phyloP scores from a whole-genome alignment of 2,329 filamentous ascomycete genomes.

The Pyricularia sp. region DNA sequence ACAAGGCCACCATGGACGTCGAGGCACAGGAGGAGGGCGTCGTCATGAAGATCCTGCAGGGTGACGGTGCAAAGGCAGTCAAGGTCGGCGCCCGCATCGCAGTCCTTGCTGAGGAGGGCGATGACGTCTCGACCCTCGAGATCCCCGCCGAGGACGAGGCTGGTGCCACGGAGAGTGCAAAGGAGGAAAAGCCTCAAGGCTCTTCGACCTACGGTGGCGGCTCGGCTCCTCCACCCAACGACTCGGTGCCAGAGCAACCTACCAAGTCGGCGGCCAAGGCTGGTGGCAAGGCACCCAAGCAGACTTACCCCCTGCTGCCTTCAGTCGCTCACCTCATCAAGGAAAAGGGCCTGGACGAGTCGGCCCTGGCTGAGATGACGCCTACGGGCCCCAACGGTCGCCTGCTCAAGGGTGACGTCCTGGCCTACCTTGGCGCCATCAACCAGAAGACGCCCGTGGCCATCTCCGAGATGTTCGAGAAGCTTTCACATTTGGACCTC shows the following conservation, averaged over 20 bases:
- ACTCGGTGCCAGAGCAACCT: slow-evolving; percentile 8
- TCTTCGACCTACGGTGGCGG: slow-evolving; percentile 9
- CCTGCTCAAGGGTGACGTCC: slow-evolving; percentile 88
- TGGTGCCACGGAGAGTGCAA: slow-evolving; percentile 17
- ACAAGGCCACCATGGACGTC: slow-evolving; percentile 92
- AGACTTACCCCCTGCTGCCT: slow-evolving; percentile 67
- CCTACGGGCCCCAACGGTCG: slow-evolving; percentile 82
- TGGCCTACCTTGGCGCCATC: slow-evolving; percentile 79
- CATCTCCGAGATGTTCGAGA: slow-evolving; percentile 61
- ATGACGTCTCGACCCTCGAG: slow-evolving; percentile 66
- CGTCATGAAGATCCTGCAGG: slow-evolving; percentile 70
- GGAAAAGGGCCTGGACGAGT: slow-evolving; percentile 65
- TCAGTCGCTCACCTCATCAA: slow-evolving; percentile 78
- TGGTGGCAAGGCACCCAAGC: slow-evolving; percentile 45
- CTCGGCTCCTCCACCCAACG: slow-evolving; percentile 6
- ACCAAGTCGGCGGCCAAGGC: slow-evolving; percentile 15
- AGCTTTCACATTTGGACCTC: slow-evolving; percentile 78
- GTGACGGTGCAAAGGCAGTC: slow-evolving; percentile 65
- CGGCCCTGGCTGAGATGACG: slow-evolving; percentile 71
- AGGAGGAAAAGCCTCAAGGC: slow-evolving; percentile 16
- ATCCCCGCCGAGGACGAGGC: slow-evolving; percentile 59
- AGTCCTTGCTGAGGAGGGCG: slow-evolving; percentile 71
- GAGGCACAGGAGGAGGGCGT: slow-evolving; percentile 86
- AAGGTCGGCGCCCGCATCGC: slow-evolving; percentile 75
- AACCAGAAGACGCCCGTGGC: slow-evolving; percentile 60